phyloP scores from a whole-genome alignment of 2,329 filamentous ascomycete species.

The Whalleya microplaca region DNA sequence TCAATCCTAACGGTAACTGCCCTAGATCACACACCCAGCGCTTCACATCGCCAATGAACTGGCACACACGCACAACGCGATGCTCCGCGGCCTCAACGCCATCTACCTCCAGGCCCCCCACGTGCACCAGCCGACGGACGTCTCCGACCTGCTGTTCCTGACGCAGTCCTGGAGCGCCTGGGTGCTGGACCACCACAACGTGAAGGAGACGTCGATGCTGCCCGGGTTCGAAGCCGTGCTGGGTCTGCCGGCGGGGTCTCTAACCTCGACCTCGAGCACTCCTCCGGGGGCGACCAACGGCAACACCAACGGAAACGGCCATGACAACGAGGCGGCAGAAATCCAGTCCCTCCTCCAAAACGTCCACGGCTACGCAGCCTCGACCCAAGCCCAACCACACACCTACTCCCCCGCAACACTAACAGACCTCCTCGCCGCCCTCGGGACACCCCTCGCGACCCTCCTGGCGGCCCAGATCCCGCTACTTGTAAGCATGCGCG shows the following conservation, averaged over 20 bases:
- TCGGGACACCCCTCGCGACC: constrained; percentile 20
- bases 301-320: background rate
- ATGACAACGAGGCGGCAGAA: background rate
- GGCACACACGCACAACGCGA: constrained; percentile 39
- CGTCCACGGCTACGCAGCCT: constrained; percentile 15
- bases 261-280: constrained; percentile 4
- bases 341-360: constrained; percentile 5
- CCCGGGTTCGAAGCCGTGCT: constrained; percentile 35
- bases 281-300: background rate
- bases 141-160: constrained; percentile 39
- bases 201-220: constrained; percentile 37
- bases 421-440: constrained; percentile 13
- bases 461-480: constrained; percentile 21
- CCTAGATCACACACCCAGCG: constrained; percentile 32
- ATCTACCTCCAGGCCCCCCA: constrained; percentile 41
- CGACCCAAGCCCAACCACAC: constrained; percentile 12
- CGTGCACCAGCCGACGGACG: constrained; percentile 32
- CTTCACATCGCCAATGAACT: constrained; percentile 40
- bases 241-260: constrained; percentile 23
- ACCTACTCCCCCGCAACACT: constrained; percentile 18
- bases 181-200: constrained; percentile 37
- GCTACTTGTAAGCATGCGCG: constrained; percentile 11
- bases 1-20: background rate
- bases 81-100: constrained; percentile 42
- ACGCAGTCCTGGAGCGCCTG: constrained; percentile 36